Conservation (phyloP, 108 stramenopile genomes). For the Nitzschia inconspicua region DNA sequence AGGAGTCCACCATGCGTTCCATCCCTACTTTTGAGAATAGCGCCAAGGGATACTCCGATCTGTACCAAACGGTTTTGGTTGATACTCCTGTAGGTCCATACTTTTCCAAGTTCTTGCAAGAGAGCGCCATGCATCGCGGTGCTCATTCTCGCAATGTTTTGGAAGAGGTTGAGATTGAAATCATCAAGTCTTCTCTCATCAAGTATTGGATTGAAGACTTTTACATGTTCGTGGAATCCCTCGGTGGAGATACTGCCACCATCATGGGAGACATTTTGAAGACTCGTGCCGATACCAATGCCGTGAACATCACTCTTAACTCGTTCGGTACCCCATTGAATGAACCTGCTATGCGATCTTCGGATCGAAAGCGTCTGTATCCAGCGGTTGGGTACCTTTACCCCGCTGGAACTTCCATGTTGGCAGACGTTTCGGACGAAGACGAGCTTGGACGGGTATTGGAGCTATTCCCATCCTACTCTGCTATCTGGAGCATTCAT, state of each 20-base stretch:
- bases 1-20: constrained; percentile 93
- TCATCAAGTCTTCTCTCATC: constrained; percentile 97
- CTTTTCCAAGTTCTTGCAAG: constrained; percentile 90
- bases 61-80: constrained; percentile 97
- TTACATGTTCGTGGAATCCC: constrained; percentile 63
- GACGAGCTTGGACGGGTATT: constrained; percentile 88
- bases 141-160: constrained; percentile 86
- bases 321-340: constrained; percentile 94
- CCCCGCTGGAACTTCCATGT: constrained; percentile 92
- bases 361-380: constrained; percentile 93
- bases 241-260: constrained; percentile 93
- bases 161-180: constrained; percentile 98
- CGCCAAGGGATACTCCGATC: constrained; percentile 94
- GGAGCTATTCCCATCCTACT: constrained; percentile 88
- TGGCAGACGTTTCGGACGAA: constrained; percentile 88
- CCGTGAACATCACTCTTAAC: constrained; percentile 99
- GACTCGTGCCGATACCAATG: constrained; percentile 95
- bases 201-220: constrained; percentile 99
- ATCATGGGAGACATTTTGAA: constrained; percentile 96
- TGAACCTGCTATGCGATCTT: constrained; percentile 92
- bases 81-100: constrained; percentile 98
- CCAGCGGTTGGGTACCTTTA: constrained; percentile 96
- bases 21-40: constrained; percentile 95
- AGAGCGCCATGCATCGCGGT: constrained; percentile 46
- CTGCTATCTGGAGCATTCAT: constrained; percentile 92